Conservation (phyloP, 371 early-diverging fungal species). For the Syncephalis fuscata region DNA sequence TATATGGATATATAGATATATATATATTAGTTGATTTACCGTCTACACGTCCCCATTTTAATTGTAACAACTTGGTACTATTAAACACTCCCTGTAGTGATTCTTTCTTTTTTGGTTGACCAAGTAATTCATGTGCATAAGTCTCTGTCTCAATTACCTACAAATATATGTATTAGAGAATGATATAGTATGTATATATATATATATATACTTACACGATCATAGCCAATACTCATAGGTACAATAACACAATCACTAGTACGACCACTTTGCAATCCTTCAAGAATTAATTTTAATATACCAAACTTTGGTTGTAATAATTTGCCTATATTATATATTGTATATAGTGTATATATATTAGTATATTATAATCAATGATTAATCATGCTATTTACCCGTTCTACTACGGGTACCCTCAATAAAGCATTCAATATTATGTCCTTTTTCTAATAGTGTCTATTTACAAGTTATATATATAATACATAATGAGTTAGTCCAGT, state of each 20-base stretch:
- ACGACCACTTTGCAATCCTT: constrained; percentile 39
- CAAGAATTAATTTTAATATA: constrained; percentile 63
- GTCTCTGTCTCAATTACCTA: constrained; percentile 64
- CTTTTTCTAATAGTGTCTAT: constrained; percentile 25
- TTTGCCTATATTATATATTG: constrained; percentile 47
- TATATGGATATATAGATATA: constrained; percentile 4
- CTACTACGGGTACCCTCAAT: constrained; percentile 77
- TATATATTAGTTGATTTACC: constrained; percentile 10
- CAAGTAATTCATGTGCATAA: constrained; percentile 63
- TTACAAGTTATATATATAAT: background rate
- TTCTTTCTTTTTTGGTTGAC: constrained; percentile 72
- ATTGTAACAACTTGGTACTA: constrained; percentile 33
- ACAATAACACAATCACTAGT: constrained; percentile 58
- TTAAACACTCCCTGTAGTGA: constrained; percentile 45
- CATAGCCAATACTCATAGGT: constrained; percentile 76
- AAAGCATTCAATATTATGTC: constrained; percentile 71
- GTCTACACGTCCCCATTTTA: constrained; percentile 65
- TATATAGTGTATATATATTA: too few relatives aligned
- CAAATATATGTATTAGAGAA: too few relatives aligned
- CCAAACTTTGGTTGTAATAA: constrained; percentile 68
- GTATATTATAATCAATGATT: too few relatives aligned
- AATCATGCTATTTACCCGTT: background rate
- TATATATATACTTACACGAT: constrained; percentile 24
- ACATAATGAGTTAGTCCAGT: constrained; percentile 2
- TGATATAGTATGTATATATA: background rate